Conservation (phyloP, 768 basidiomycete genomes). For the Pleurotus ostreatus region DNA sequence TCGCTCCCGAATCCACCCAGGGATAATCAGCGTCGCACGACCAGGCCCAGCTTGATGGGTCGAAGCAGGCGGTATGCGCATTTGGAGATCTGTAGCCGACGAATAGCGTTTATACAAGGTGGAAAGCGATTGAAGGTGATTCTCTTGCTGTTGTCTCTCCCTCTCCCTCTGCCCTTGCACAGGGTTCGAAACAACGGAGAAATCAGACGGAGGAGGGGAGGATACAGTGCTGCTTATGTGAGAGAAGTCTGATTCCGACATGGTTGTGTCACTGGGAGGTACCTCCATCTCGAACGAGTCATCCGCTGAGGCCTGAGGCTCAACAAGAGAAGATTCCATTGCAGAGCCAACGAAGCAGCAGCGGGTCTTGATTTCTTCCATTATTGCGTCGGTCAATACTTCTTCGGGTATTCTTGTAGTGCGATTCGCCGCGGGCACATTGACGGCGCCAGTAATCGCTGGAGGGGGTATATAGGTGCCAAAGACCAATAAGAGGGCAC, state of each 20-base stretch:
- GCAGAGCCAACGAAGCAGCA: conserved; percentile 81
- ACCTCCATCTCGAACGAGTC: conserved; percentile 35
- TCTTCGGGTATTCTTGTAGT: conserved; percentile 71
- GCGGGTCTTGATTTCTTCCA: conserved; percentile 89
- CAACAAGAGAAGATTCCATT: conserved; percentile 36
- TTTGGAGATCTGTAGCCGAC: conserved; percentile 68
- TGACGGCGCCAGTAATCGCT: conserved; percentile 61
- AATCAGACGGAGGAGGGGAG: conserved; percentile 52
- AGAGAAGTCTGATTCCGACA: conserved; percentile 68
- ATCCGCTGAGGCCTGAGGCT: conserved; percentile 28
- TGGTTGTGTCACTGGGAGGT: conserved; percentile 51
- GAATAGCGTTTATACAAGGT: conserved; percentile 74
- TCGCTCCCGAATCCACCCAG: conserved; percentile 93
- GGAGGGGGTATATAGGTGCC: conserved; percentile 82
- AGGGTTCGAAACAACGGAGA: conserved; percentile 48
- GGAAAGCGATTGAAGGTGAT: conserved; percentile 60
- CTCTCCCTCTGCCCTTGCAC: conserved; percentile 28
- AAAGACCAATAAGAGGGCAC: conserved; percentile 76
- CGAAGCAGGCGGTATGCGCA: conserved; percentile 64
- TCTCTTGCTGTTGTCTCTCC: conserved; percentile 36
- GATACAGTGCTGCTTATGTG: conserved; percentile 36
- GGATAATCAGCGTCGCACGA: conserved; percentile 75
- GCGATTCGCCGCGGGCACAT: conserved; percentile 58
- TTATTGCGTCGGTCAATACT: conserved; percentile 71
- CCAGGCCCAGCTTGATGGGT: conserved; percentile 70